Evolutionary conservation across 2,329 filamentous ascomycete species (phyloP).

Genomic region (Alternaria triticimaculans): DNA sequence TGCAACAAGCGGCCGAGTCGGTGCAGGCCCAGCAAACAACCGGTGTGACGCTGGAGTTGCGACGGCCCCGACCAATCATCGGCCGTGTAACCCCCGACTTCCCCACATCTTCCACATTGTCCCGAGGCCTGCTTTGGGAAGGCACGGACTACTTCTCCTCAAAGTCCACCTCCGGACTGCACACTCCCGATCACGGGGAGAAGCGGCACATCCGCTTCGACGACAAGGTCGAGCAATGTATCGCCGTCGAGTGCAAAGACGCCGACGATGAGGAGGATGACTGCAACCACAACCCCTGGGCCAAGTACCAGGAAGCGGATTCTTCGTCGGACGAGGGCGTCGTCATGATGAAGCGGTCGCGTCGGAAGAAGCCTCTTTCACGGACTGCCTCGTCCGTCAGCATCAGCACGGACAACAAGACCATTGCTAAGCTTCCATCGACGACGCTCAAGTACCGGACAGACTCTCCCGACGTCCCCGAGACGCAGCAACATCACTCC

Average conservation of each 20-base stretch:
- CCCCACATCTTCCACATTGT: slow-evolving; percentile 68
- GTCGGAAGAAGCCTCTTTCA: slow-evolving; percentile 55
- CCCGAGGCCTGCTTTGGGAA: slow-evolving; percentile 65
- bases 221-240: slow-evolving; percentile 93
- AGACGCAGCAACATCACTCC: slow-evolving; percentile 56
- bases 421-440: slow-evolving; percentile 84
- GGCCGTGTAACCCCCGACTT: slow-evolving; percentile 73
- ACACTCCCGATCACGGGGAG: slow-evolving; percentile 66
- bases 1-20: slow-evolving; percentile 87
- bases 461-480: slow-evolving; percentile 72
- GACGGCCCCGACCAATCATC: slow-evolving; percentile 61
- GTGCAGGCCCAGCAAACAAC: slow-evolving; percentile 82
- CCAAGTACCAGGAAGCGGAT: slow-evolving; percentile 54
- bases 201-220: slow-evolving; percentile 95
- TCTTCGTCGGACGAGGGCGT: slow-evolving; percentile 74
- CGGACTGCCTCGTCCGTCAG: slow-evolving; percentile 63
- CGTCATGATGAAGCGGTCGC: slow-evolving; percentile 79
- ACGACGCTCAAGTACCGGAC: slow-evolving; percentile 86
- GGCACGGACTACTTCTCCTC: slow-evolving; percentile 71
- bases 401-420: slow-evolving; percentile 73
- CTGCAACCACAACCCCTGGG: slow-evolving; percentile 50
- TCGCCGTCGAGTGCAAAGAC: slow-evolving; percentile 86
- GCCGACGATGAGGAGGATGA: slow-evolving; percentile 70
- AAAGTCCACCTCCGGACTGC: slow-evolving; percentile 72
- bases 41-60: slow-evolving; percentile 51